These are phyloP conservation scores for Aspergillus incahuasiensis DNA, from an alignment of 495 filamentous ascomycete genomes.

Conservation along the genomic window DNA sequence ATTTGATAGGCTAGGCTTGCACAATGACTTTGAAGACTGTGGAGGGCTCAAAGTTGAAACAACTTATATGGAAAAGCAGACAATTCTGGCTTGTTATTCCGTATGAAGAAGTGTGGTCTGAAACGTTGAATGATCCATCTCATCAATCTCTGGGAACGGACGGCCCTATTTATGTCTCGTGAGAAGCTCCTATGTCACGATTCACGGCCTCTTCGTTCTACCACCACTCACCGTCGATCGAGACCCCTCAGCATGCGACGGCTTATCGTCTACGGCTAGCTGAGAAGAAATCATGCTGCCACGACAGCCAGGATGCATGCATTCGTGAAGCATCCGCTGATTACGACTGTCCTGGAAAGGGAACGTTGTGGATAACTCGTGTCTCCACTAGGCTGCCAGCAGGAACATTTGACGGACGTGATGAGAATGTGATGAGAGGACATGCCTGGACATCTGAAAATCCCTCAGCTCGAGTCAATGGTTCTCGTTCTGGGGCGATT, in stretches of 20 bases:
- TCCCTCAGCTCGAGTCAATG: slow-evolving; percentile 37
- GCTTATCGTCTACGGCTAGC: slow-evolving; percentile 39
- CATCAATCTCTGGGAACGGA: slow-evolving; percentile 26
- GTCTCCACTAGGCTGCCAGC: no score
- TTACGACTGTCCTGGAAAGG: slow-evolving; percentile 30
- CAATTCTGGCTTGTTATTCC: slow-evolving; percentile 24
- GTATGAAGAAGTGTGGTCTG: slow-evolving; percentile 29
- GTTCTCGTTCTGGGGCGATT: slow-evolving; percentile 24
- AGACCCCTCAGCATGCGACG: slow-evolving; percentile 33
- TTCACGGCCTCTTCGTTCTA: slow-evolving; percentile 17
- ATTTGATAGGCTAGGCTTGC: slow-evolving; percentile 37
- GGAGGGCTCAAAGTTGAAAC: slow-evolving; percentile 28
- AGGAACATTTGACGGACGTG: no score
- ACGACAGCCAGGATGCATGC: no score
- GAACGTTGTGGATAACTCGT: no score
- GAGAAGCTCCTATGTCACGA: slow-evolving; percentile 27
- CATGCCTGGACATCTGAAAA: slow-evolving; percentile 35
- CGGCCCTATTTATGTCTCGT: slow-evolving; percentile 46
- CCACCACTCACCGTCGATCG: slow-evolving; percentile 34
- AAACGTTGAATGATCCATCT: slow-evolving; percentile 36
- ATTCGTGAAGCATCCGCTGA: slow-evolving; percentile 28
- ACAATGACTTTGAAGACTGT: slow-evolving; percentile 20
- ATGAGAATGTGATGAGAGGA: no score
- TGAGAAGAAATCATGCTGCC: no score
- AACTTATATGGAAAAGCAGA: slow-evolving; percentile 16